Evolutionary conservation across 148 eudicot genomes (phyloP).

Genomic region (Cornus florida): DNA sequence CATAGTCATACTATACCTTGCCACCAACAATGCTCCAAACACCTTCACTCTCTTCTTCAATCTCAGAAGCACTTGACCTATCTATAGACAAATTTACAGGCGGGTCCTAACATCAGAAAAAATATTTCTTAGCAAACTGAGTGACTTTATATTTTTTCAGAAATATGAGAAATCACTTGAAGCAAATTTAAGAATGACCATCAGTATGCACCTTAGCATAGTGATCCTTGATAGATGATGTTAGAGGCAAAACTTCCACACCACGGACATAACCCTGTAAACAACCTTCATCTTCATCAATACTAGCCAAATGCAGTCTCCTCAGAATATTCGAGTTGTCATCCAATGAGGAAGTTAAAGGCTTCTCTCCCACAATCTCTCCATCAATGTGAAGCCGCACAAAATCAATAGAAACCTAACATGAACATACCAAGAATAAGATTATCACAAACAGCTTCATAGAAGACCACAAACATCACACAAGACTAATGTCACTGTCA

Average conservation of each 20-base stretch:
- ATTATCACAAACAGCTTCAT: neutral
- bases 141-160: neutral
- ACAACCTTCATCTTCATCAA: conserved; percentile 32
- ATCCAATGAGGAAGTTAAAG: conserved; percentile 25
- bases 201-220: conserved; percentile 49
- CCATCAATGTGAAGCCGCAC: conserved; percentile 65
- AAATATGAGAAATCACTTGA: conserved; percentile 6
- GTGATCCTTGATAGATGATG: conserved; percentile 43
- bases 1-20: conserved; percentile 40
- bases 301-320: conserved; percentile 38
- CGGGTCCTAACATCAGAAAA: conserved; percentile 54
- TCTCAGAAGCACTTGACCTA: conserved; percentile 53
- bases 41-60: conserved; percentile 70
- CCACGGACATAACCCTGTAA: conserved; percentile 55
- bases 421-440: conserved; percentile 12
- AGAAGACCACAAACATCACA: neutral
- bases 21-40: conserved; percentile 86
- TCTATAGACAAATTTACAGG: conserved; percentile 61
- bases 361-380: conserved; percentile 56
- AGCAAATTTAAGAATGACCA: conserved; percentile 7
- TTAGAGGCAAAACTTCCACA: conserved; percentile 38
- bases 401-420: conserved; percentile 52
- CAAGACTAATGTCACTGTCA: neutral
- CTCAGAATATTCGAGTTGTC: conserved; percentile 23
- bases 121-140: neutral